Evolutionary conservation across 2,329 filamentous ascomycete species (phyloP), one percentile per base, ranked within the genome.

Genomic region (Colletotrichum siamense): DNA sequence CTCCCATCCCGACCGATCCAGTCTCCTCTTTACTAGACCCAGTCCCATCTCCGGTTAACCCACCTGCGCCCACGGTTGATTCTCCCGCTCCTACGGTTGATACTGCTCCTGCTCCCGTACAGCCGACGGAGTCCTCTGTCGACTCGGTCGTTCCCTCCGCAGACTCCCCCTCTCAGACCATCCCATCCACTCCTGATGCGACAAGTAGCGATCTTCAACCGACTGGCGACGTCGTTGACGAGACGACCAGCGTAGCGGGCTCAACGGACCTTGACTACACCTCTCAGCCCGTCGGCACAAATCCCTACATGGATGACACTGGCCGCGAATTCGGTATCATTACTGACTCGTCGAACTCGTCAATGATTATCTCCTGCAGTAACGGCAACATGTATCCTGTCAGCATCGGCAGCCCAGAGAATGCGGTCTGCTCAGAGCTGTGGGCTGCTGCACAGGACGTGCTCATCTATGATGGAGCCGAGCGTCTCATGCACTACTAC

Each of bases 301-400:
- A 64, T 24, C 61, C 61, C 61, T 64, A 64, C 36, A 3, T 49
- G 24, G 44, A 77, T 66, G 77, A 77, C n/a, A 15, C 18, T 15
- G 61, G 32, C 57, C 79, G 78, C 62, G 78, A 79, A 28, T 80
- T 78, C 64, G 74, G 78, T 6, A 76, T 79, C 0, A 77, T 82
- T 8, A 65, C 81, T 24, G 79, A 80, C 69, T 70, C 78, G 6
- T 30, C 24, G 8, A 69, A 44, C 18, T 72, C 15, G 78, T 74
- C 73, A 10, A 79, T 80, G 69, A 55, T 85, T 34, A 67, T 81
- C n/a, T 79, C 81, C 5, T 85, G 83, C 81, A 78, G 77, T 76
- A 80, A 84, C 75, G 82, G 82, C 72, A 84, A 84, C 77, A n/a
- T 84, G n/a, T 84, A 84, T 73, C 79, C 79, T 24, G 78, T 81